A percentile compares a stretch with the other conserved stretches of the same genome.
Evolutionary conservation across 306 rosid genomes (phyloP).

Genomic region (Lathyrus tuberosus): DNA sequence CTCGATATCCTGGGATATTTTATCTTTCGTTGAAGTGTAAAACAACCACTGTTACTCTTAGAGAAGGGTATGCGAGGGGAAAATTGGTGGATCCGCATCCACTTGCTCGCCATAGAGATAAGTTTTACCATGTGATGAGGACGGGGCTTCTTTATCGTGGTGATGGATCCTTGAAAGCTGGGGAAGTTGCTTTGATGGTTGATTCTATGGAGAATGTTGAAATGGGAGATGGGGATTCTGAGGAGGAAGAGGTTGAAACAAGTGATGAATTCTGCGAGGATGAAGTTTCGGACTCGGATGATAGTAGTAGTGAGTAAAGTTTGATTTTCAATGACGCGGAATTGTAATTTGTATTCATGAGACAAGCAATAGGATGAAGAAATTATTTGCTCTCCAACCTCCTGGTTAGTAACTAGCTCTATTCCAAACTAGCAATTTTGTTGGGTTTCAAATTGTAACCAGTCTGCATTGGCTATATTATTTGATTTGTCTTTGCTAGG

Average conservation of each 20-base stretch:
- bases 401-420: slow-evolving; percentile 39
- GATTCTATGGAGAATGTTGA: slow-evolving; percentile 37
- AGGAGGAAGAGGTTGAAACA: slow-evolving; percentile 45
- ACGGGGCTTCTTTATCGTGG: slow-evolving; percentile 75
- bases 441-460: slow-evolving; percentile 14
- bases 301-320: slow-evolving; percentile 26
- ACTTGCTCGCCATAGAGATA: slow-evolving; percentile 62
- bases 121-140: slow-evolving; percentile 83
- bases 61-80: slow-evolving; percentile 82
- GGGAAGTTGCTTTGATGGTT: slow-evolving; percentile 16
- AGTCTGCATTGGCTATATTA: not conserved
- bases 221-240: slow-evolving; percentile 45
- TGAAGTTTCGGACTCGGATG: slow-evolving; percentile 47
- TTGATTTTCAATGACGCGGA: slow-evolving; percentile 38
- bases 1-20: slow-evolving; percentile 84
- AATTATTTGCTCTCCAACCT: not conserved
- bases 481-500: slow-evolving; percentile 30
- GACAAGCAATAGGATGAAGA: slow-evolving; percentile 14
- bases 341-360: slow-evolving; percentile 28
- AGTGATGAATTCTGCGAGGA: slow-evolving; percentile 53
- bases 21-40: slow-evolving; percentile 89
- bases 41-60: slow-evolving; percentile 72
- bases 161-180: slow-evolving; percentile 56
- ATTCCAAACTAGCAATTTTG: not conserved
- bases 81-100: slow-evolving; percentile 79